Percentiles rank a stretch among this genome's conserved stretches.
These are phyloP conservation scores for Lippia alba DNA, from an alignment of 305 asterid genomes.

Conservation along the genomic window DNA sequence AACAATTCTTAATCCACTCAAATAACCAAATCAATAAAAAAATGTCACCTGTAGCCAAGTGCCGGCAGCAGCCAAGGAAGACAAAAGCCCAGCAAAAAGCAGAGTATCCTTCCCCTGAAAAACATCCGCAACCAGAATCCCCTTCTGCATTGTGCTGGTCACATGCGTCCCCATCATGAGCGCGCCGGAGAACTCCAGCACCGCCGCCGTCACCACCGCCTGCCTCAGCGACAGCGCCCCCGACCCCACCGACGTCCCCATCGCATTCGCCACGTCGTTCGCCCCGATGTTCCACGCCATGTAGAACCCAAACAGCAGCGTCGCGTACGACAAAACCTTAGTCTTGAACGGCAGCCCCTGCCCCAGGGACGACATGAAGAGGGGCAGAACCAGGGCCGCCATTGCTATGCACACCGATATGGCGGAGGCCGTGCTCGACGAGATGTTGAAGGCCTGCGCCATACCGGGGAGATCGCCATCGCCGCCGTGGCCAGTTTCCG, in stretches of 20 bases:
- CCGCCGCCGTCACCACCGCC: constrained; percentile 84
- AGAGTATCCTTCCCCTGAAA: constrained; percentile 84
- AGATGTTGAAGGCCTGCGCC: constrained; percentile 82
- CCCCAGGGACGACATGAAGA: constrained; percentile 74
- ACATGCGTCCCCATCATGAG: constrained; percentile 91
- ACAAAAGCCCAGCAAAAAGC: constrained; percentile 86
- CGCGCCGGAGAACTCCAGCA: constrained; percentile 94
- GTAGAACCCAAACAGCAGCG: constrained; percentile 84
- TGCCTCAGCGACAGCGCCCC: constrained; percentile 85
- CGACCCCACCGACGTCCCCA: constrained; percentile 99
- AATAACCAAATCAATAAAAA: not conserved
- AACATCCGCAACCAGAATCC: constrained; percentile 81
- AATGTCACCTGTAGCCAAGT: constrained; percentile 89
- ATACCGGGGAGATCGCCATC: constrained; percentile 61
- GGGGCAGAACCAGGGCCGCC: constrained; percentile 73
- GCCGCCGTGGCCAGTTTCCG: constrained; percentile 24
- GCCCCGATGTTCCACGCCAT: constrained; percentile 99
- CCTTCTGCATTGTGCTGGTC: constrained; percentile 97
- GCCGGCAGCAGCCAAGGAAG: constrained; percentile 97
- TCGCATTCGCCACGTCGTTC: constrained; percentile 95
- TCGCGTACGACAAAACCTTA: constrained; percentile 59
- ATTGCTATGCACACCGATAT: constrained; percentile 76
- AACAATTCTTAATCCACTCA: not conserved
- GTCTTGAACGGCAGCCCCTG: constrained; percentile 63
- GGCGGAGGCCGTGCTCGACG: constrained; percentile 75